Evolutionary conservation across 2,329 filamentous ascomycete genomes (phyloP), one percentile per base, ranked within the genome.

Genomic region (Karstenula rhodostoma): DNA sequence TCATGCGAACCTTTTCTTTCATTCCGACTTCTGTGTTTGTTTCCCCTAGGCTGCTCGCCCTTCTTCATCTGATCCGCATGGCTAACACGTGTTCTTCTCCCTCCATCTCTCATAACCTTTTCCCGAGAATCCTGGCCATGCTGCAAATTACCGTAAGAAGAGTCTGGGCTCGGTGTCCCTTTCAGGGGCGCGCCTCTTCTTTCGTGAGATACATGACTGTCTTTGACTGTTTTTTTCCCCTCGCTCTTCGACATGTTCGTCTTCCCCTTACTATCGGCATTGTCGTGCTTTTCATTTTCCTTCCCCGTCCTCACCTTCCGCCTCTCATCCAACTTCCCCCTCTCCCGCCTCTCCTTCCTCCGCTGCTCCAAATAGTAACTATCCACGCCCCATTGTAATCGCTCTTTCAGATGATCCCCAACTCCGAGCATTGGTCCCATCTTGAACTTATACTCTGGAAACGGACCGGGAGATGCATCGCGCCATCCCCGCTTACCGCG

Each of bases 301-400:
- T 51, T 55, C 56, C 57, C 33, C 48, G 56, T 54, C 5, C 29
- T 23, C 9, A 27, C 62, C 35, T 65, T 59, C 2, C 67, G 17
- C 5, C 40, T 54, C 27, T 67, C 66, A 55, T 72, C 66, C 9
- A 65, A 40, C 17, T 57, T 46, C 0, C 66, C 63, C 27, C 57
- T 69, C 2, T 32, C 42, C 2, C 69, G 59, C 40, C 59, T 53
- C 8, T 70, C 70, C 22, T 29, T 50, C 42, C 35, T 56, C 3
- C 69, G 59, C 33, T 59, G 44, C 17, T 68, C 63, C 12, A 59
- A 56, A 4, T 69, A 65, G 27, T 68, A 67, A 42, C 68, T 67
- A 3, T 65, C 66, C 29, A 67, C 66, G 25, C 71, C 65, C 35
- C 74, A 70, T 19, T 59, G 59, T n/a, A 68, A 67, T 2, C 66